Evolutionary conservation across 2,329 filamentous ascomycete species (phyloP).

Genomic region (Fusarium avenaceum): DNA sequence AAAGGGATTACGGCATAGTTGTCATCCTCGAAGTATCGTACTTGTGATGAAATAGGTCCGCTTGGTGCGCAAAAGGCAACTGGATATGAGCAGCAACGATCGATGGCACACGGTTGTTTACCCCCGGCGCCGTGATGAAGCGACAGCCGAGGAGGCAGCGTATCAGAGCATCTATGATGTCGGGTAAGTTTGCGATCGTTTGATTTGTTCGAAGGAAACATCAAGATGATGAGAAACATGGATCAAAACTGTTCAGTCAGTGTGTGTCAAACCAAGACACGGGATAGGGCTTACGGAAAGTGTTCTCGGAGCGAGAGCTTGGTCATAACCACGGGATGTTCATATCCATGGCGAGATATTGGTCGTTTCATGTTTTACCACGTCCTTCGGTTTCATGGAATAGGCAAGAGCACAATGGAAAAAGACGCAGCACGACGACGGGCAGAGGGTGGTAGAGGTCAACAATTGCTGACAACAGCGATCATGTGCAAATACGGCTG

Average conservation of each 20-base stretch:
- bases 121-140: neutral
- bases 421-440: neutral
- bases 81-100: neutral
- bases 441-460: neutral
- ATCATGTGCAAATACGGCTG: neutral
- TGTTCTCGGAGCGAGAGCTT: neutral
- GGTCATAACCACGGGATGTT: neutral
- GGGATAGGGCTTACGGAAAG: neutral
- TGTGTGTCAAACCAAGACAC: neutral
- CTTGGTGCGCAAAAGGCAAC: constrained; percentile 24
- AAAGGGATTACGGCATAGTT: constrained; percentile 13
- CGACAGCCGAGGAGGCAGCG: neutral
- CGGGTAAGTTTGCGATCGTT: neutral
- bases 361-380: neutral
- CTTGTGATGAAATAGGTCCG: neutral
- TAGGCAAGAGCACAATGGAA: neutral
- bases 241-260: neutral
- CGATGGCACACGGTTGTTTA: neutral
- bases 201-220: neutral
- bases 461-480: neutral
- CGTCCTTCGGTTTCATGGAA: neutral
- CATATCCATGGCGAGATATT: neutral
- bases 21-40: constrained; percentile 3
- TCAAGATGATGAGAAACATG: neutral
- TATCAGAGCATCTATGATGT: neutral